Evolutionary conservation across 75 land plant species (phyloP).

Genomic region (Pinus tabuliformis): DNA sequence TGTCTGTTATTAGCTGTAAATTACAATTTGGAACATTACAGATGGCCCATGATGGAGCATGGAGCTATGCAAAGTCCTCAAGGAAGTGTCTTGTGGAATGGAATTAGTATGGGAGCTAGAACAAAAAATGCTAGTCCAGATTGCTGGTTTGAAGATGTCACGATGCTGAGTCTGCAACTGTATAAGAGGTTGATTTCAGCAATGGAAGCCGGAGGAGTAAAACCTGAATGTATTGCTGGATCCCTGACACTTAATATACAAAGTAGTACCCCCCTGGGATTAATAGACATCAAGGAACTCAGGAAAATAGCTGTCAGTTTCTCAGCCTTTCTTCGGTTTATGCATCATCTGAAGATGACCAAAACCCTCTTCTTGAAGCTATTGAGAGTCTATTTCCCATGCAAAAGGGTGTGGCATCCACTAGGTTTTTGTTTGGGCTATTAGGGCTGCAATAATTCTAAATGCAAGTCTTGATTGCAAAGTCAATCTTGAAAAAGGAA

Average conservation of each 20-base stretch:
- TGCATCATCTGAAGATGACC: conserved; percentile 62
- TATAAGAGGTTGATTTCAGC: too few species aligned
- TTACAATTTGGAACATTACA: too few species aligned
- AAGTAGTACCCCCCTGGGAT: conserved; percentile 73
- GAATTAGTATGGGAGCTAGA: conserved; percentile 84
- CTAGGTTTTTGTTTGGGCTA: too few species aligned
- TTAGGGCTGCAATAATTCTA: too few species aligned
- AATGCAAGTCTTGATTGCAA: too few species aligned
- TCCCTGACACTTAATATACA: conserved; percentile 58
- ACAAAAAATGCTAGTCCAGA: conserved; percentile 57
- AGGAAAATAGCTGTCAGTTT: conserved; percentile 28
- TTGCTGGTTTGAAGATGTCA: conserved; percentile 92
- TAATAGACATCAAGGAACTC: conserved; percentile 36
- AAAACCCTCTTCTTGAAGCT: conserved; percentile 67
- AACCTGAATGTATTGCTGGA: conserved; percentile 63
- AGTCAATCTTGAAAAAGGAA: too few species aligned
- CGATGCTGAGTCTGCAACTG: neutral
- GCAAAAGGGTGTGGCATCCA: too few species aligned
- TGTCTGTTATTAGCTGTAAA: too few species aligned
- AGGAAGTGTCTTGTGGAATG: conserved; percentile 86
- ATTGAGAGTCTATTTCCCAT: conserved; percentile 27
- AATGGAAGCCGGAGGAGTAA: conserved; percentile 28
- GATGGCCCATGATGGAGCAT: conserved; percentile 73
- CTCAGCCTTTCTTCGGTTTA: conserved; percentile 5
- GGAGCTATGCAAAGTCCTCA: conserved; percentile 15